Conservation (phyloP, 2,329 filamentous ascomycete species). For the Alternaria sp. region DNA sequence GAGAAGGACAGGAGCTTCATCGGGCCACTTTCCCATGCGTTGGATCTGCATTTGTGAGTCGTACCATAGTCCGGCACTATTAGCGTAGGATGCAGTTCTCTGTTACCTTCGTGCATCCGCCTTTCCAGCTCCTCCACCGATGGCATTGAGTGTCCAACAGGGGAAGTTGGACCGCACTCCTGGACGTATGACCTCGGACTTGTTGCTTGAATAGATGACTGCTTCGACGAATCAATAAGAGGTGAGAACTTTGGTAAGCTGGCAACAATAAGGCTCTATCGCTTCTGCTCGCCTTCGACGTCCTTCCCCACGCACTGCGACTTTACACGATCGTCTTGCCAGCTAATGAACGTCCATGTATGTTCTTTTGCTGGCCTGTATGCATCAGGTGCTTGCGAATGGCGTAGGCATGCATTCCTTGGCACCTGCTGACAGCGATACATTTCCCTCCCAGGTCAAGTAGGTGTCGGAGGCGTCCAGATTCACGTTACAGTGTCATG, state of each 20-base stretch:
- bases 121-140: not conserved
- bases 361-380: not conserved
- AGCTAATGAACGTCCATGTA: not conserved
- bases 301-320: too few species aligned
- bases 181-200: not conserved
- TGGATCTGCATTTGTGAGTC: not conserved
- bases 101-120: constrained; percentile 1
- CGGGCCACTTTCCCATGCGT: constrained; percentile 24
- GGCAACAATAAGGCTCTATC: too few species aligned
- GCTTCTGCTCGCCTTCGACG: too few species aligned
- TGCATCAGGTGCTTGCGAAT: not conserved
- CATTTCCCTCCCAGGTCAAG: not conserved
- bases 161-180: too few species aligned
- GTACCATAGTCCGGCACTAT: not conserved
- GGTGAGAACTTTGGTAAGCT: too few species aligned
- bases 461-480: not conserved
- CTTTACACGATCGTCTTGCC: too few species aligned
- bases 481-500: not conserved
- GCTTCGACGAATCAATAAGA: not conserved
- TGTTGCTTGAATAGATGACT: not conserved
- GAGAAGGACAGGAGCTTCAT: constrained; percentile 24
- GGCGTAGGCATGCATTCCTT: too few species aligned
- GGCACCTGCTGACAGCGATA: not conserved
- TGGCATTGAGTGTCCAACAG: not conserved
- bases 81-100: not conserved